Conservation (phyloP, 2,329 filamentous ascomycete genomes). For the Epichloe sp. region DNA sequence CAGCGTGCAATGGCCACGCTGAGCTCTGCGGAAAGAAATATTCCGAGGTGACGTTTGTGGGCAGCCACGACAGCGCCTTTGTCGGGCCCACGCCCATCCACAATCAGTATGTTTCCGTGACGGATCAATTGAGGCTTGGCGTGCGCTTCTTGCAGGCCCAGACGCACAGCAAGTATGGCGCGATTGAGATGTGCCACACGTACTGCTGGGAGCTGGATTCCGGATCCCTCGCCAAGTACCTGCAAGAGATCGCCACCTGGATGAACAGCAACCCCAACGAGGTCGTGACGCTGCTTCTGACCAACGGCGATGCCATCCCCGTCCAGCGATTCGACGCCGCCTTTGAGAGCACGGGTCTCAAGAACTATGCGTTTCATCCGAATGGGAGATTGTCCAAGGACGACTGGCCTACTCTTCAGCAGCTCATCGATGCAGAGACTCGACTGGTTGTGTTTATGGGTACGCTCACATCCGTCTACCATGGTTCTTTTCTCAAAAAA, state of each 20-base stretch:
- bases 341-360: constrained; percentile 43
- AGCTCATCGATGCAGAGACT: constrained; percentile 47
- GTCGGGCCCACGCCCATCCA: constrained; percentile 39
- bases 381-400: constrained; percentile 25
- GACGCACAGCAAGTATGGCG: constrained; percentile 39
- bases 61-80: constrained; percentile 54
- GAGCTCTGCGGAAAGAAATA: constrained; percentile 44
- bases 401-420: constrained; percentile 57
- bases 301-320: constrained; percentile 45
- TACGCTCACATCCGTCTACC: constrained; percentile 11
- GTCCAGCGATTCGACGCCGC: constrained; percentile 40
- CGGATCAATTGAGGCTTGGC: constrained; percentile 44
- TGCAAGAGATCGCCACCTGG: constrained; percentile 46
- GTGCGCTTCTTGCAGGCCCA: constrained; percentile 53
- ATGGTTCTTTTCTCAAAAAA: too few relatives aligned
- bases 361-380: constrained; percentile 42
- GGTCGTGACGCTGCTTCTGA: constrained; percentile 49
- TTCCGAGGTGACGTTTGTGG: constrained; percentile 47
- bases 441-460: constrained; percentile 62
- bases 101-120: constrained; percentile 48
- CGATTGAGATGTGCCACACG: constrained; percentile 51
- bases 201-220: constrained; percentile 45
- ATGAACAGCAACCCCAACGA: constrained; percentile 45
- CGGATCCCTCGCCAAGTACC: constrained; percentile 40
- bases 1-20: constrained; percentile 43